Percentiles rank a stretch among this genome's conserved stretches.
Evolutionary conservation across 208 protist species (phyloP).

Genomic region (Trypanosoma caninum): DNA sequence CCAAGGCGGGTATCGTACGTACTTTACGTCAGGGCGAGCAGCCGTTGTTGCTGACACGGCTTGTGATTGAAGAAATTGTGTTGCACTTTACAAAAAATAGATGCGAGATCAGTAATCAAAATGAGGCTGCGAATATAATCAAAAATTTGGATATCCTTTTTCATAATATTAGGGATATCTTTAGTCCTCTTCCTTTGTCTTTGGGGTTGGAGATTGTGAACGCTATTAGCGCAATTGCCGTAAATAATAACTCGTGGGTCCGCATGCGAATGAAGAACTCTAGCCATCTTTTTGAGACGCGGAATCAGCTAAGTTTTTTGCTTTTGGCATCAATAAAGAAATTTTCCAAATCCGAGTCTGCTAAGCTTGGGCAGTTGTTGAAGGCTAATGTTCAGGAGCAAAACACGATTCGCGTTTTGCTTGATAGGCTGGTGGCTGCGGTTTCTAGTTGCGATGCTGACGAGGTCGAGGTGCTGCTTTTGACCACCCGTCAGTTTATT

Average conservation of each 20-base stretch:
- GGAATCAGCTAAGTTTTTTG: conserved; percentile 64
- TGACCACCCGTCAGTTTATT: conserved; percentile 47
- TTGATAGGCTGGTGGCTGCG: conserved; percentile 38
- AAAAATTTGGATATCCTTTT: conserved; percentile 77
- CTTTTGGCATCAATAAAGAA: conserved; percentile 44
- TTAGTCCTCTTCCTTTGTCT: conserved; percentile 52
- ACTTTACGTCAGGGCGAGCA: conserved; percentile 38
- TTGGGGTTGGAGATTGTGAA: conserved; percentile 73
- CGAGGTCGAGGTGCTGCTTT: conserved; percentile 62
- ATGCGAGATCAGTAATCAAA: conserved; percentile 28
- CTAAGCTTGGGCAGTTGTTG: conserved; percentile 60
- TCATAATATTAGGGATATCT: conserved; percentile 44
- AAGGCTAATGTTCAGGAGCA: conserved; percentile 63
- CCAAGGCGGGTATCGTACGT: conserved; percentile 51
- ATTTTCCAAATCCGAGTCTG: conserved; percentile 37
- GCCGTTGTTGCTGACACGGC: conserved; percentile 38
- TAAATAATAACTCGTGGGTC: conserved; percentile 85
- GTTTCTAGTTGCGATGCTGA: conserved; percentile 56
- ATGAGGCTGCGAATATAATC: conserved; percentile 63
- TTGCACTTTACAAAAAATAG: conserved; percentile 53
- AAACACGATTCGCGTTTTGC: conserved; percentile 51
- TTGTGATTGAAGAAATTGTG: conserved; percentile 74
- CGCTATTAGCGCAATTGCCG: conserved; percentile 79
- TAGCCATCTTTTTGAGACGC: conserved; percentile 72
- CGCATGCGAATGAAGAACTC: conserved; percentile 83